phyloP scores from a whole-genome alignment of 305 asterid genomes.

The Petunia hybrid region DNA sequence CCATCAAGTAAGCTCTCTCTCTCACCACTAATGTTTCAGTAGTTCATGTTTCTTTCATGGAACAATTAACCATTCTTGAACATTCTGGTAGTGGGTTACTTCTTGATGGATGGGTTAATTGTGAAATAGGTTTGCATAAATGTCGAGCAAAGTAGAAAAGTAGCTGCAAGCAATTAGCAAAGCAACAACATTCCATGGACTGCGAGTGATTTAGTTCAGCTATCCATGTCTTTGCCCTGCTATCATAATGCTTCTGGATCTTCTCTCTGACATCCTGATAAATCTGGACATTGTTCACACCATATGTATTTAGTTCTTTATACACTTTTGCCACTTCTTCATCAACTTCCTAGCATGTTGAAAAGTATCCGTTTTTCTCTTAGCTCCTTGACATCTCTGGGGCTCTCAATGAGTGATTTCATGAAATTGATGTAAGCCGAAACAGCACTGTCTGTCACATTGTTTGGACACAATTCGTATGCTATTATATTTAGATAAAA shows the following conservation, averaged over 20 bases:
- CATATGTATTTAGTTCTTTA: conserved; percentile 39
- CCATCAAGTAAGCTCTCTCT: too few species aligned
- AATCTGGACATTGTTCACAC: not conserved
- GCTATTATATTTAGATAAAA: conserved; percentile 37
- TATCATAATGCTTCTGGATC: conserved; percentile 36
- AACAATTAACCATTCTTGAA: too few species aligned
- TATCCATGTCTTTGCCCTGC: conserved; percentile 39
- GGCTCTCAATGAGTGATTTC: conserved; percentile 39
- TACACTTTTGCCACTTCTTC: conserved; percentile 35
- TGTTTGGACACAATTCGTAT: conserved; percentile 20
- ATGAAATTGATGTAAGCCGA: conserved; percentile 37
- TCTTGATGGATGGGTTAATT: not conserved
- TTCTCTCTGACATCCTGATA: conserved; percentile 30
- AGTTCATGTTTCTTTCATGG: too few species aligned
- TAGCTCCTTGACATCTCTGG: conserved; percentile 39
- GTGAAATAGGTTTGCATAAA: conserved; percentile 40
- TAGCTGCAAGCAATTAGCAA: conserved; percentile 38
- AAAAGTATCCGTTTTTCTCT: conserved; percentile 35
- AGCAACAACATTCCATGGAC: conserved; percentile 42
- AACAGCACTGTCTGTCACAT: not conserved
- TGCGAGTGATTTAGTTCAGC: conserved; percentile 40
- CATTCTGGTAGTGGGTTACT: not conserved
- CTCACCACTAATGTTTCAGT: too few species aligned
- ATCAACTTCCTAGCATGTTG: conserved; percentile 23
- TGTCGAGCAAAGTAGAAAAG: conserved; percentile 37